Conservation (phyloP, 2,329 filamentous ascomycete genomes). For the Colletotrichum sp. region DNA sequence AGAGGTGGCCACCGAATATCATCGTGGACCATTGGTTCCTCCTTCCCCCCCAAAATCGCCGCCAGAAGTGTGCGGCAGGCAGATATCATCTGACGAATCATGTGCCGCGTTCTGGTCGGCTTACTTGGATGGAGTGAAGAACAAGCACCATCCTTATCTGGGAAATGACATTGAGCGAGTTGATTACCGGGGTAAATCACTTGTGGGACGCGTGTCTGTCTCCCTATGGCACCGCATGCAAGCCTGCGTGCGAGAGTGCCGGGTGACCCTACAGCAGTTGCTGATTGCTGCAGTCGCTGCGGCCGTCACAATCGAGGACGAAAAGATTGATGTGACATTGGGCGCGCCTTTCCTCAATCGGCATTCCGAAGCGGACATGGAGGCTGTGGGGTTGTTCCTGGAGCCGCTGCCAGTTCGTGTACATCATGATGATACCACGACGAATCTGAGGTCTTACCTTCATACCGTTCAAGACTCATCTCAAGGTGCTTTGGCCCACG, state of each 20-base stretch:
- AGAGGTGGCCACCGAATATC: constrained; percentile 28
- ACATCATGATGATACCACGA: neutral
- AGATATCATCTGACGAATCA: neutral
- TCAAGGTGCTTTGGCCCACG: constrained; percentile 29
- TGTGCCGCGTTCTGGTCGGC: neutral
- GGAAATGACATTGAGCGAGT: neutral
- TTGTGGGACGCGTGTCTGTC: neutral
- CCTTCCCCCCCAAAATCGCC: neutral
- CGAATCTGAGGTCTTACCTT: neutral
- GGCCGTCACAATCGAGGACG: neutral
- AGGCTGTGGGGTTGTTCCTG: neutral
- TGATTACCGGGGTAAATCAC: neutral
- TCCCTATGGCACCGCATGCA: neutral
- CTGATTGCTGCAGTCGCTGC: neutral
- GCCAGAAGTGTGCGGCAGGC: neutral
- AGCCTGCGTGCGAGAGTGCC: neutral
- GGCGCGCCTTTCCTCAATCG: neutral
- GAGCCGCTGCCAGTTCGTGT: neutral
- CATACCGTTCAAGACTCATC: constrained; percentile 23
- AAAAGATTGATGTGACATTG: neutral
- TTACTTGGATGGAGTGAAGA: neutral
- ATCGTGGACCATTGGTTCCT: neutral
- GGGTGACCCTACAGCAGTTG: neutral
- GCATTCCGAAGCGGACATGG: neutral
- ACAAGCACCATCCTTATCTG: neutral